These are phyloP conservation scores for Ophiocordyceps camponoti-rufipedis DNA, from an alignment of 2,329 filamentous ascomycete genomes.

Conservation along the genomic window DNA sequence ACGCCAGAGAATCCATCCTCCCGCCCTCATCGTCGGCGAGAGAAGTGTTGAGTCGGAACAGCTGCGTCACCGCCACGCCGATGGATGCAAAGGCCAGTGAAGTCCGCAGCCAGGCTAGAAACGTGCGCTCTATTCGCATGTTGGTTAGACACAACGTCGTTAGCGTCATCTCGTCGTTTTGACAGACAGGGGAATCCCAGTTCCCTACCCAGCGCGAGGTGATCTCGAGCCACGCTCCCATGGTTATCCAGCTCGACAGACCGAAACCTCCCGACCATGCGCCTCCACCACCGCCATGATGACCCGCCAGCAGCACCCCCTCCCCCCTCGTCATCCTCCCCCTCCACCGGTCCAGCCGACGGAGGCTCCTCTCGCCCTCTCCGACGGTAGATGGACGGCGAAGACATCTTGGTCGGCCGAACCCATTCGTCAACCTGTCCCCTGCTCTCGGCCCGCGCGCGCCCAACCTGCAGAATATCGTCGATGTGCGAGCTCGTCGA, in stretches of 20 bases:
- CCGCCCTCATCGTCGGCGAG: constrained; percentile 18
- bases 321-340: neutral
- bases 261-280: constrained; percentile 26
- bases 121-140: constrained; percentile 50
- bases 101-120: constrained; percentile 71
- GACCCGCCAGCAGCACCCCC: neutral
- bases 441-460: neutral
- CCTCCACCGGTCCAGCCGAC: too few relatives aligned
- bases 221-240: constrained; percentile 66
- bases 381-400: neutral
- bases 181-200: too few relatives aligned
- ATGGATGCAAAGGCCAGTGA: constrained; percentile 69
- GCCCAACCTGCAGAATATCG: constrained; percentile 26
- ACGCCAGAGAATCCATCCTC: constrained; percentile 16
- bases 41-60: constrained; percentile 65
- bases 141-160: too few relatives aligned
- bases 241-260: constrained; percentile 71
- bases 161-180: too few relatives aligned
- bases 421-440: neutral
- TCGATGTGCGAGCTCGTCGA: constrained; percentile 23
- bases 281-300: constrained; percentile 34
- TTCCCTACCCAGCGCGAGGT: constrained; percentile 53
- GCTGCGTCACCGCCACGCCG: constrained; percentile 66
- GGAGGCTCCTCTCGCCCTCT: neutral
- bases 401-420: neutral